Evolutionary conservation across 176 grass and related monocot genomes (phyloP), one percentile per base, ranked within the genome.

Genomic region (Hordeum marinum): DNA sequence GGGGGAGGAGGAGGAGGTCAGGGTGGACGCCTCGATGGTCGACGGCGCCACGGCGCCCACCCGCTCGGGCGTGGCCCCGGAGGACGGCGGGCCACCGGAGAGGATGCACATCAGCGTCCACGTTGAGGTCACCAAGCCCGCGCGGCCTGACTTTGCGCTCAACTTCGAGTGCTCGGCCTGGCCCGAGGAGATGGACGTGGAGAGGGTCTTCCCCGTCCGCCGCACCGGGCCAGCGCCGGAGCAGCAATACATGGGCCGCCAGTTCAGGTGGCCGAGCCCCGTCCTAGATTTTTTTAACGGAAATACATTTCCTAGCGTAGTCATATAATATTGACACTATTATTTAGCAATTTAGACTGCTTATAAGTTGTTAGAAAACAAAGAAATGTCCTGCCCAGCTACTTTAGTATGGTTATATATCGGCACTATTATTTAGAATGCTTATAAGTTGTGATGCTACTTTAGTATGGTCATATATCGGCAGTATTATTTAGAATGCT

Each of bases 121-220:
- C 9, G 85, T 95, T 26, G 87, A 95, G 88, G 89, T 95, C 36
- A 72, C 83, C 32, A 93, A 85, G 87, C 72, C 74, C 11, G 55
- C 78, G 21, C 82, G 80, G 12, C 88, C 87, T 6, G 85, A 76
- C 21, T 1, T 72, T 15, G 72, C 42, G 26, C 87, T 95, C 69
- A 88, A 73, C 65, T 98, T 98, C 39, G 67, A 82, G 57, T 95
- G 93, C 81, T 90, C 91, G 4, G 91, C 96, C 26, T 98, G 91
- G 93, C 93, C 96, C 1, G 93, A 98, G 54, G 89, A 91, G 25
- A 18, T 98, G 65, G 88, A 95, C 55, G 78, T 98, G 57, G 78
- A 90, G 27, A 83, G 89, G 68, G 87, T 95, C 63, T 95, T 92
- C 68, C 84, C 88, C 9, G 83, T 74, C 24, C 89, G 69, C 48